phyloP scores from a whole-genome alignment of 805 yeast genomes.

The Yarrowia hollandica region DNA sequence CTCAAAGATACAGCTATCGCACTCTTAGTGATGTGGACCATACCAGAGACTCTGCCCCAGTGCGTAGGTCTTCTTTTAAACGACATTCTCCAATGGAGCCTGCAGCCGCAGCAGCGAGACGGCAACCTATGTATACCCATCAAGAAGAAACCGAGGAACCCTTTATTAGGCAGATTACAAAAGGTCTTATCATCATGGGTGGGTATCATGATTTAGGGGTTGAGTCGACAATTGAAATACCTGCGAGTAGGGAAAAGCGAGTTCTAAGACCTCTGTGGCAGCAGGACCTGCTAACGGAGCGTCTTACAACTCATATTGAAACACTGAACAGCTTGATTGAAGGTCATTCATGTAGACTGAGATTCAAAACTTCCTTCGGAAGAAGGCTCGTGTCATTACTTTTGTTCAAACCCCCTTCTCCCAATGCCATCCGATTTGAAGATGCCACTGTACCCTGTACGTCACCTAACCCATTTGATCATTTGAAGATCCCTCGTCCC shows the following conservation, averaged over 20 bases:
- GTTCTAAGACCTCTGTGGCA: background rate
- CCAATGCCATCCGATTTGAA: background rate
- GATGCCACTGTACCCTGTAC: background rate
- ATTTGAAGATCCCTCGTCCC: background rate
- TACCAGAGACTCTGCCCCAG: no score
- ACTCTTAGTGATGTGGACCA: no score
- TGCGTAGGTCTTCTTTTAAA: background rate
- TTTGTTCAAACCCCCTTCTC: background rate
- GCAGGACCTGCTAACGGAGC: background rate
- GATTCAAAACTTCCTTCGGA: background rate
- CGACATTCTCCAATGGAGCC: background rate
- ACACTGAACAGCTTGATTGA: background rate
- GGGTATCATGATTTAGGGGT: background rate
- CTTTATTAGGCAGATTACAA: background rate
- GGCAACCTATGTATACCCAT: background rate
- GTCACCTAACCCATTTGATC: background rate
- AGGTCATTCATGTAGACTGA: background rate
- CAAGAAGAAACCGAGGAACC: background rate
- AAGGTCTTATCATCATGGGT: background rate
- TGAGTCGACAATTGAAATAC: no score
- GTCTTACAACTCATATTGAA: background rate
- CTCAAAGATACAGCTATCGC: no score
- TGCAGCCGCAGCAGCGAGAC: no score
- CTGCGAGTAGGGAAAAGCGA: no score
- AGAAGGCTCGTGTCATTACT: background rate